Evolutionary conservation across 139 green algal species (phyloP).

Genomic region (Micromonas pusilla): DNA sequence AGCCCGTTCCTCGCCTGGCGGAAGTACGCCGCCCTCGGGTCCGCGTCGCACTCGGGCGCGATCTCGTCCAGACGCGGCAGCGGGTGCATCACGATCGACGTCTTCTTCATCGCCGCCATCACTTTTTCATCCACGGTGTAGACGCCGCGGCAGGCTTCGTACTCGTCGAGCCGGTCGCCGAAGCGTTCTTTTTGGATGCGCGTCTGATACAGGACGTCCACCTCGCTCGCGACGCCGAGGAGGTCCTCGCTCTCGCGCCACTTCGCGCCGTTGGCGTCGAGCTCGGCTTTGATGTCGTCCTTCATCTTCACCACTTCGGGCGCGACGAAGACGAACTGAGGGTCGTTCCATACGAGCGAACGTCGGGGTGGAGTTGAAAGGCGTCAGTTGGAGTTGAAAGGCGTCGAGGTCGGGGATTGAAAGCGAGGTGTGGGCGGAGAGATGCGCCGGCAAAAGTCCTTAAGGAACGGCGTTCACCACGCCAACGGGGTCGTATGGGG

Average conservation of each 20-base stretch:
- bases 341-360: too few species aligned
- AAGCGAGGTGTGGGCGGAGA: too few species aligned
- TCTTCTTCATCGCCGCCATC: slow-evolving; percentile 67
- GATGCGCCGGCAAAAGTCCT: too few species aligned
- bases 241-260: slow-evolving; percentile 83
- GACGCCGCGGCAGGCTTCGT: slow-evolving; percentile 42
- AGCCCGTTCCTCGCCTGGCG: slow-evolving; percentile 93
- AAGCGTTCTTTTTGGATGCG: slow-evolving; percentile 98
- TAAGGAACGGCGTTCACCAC: too few species aligned
- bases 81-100: slow-evolving; percentile 93
- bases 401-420: too few species aligned
- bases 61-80: slow-evolving; percentile 97
- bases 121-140: slow-evolving; percentile 87
- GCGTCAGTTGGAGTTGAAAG: too few species aligned
- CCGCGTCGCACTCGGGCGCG: slow-evolving; percentile 76
- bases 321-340: slow-evolving; percentile 94
- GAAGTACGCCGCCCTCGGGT: slow-evolving; percentile 96
- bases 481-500: too few species aligned
- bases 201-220: slow-evolving; percentile 94
- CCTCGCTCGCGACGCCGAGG: slow-evolving; percentile 37
- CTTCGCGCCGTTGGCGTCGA: slow-evolving; percentile 54
- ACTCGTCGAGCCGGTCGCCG: slow-evolving; percentile 43
- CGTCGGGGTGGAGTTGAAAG: too few species aligned
- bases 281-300: slow-evolving; percentile 88
- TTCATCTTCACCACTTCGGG: slow-evolving; percentile 89